These are phyloP conservation scores for Debaryomycetaceae sp. DNA, from an alignment of 1,139 yeast genomes.

Conservation along the genomic window DNA sequence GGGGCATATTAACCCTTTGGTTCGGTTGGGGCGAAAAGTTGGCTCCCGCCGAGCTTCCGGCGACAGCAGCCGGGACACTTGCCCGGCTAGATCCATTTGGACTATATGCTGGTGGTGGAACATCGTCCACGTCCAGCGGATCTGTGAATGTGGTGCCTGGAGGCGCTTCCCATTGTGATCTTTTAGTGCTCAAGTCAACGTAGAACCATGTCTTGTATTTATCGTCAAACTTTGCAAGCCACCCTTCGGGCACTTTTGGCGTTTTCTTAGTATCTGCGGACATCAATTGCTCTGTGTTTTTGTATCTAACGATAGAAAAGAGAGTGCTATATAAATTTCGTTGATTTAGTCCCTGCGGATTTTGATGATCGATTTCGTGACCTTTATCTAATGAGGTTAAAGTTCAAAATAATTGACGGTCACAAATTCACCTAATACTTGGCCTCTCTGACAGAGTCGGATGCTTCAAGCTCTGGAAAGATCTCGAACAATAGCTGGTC, in stretches of 20 bases:
- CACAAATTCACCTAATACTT: neutral
- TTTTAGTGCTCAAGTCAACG: conserved; percentile 66
- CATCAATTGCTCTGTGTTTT: neutral
- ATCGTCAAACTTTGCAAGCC: conserved; percentile 85
- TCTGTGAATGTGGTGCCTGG: conserved; percentile 47
- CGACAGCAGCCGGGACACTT: conserved; percentile 3
- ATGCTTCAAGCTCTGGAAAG: conserved; percentile 20
- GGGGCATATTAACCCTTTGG: conserved; percentile 10
- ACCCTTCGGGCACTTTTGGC: conserved; percentile 71
- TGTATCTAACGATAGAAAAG: neutral
- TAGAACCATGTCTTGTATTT: conserved; percentile 76
- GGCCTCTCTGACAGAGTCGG: neutral
- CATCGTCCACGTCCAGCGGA: conserved; percentile 20
- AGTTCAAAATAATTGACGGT: neutral
- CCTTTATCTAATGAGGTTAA: neutral
- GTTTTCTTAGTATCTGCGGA: conserved; percentile 20
- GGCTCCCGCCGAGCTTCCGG: neutral
- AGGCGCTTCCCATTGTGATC: conserved; percentile 93
- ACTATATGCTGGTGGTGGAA: conserved; percentile 37
- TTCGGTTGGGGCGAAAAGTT: neutral
- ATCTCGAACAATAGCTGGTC: conserved; percentile 23
- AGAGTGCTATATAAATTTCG: neutral
- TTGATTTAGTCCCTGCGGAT: neutral
- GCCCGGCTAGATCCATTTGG: conserved; percentile 10
- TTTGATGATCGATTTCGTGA: conserved; percentile 2